phyloP scores from a whole-genome alignment of 2,329 filamentous ascomycete genomes.

The Huntiella abstrusa region DNA sequence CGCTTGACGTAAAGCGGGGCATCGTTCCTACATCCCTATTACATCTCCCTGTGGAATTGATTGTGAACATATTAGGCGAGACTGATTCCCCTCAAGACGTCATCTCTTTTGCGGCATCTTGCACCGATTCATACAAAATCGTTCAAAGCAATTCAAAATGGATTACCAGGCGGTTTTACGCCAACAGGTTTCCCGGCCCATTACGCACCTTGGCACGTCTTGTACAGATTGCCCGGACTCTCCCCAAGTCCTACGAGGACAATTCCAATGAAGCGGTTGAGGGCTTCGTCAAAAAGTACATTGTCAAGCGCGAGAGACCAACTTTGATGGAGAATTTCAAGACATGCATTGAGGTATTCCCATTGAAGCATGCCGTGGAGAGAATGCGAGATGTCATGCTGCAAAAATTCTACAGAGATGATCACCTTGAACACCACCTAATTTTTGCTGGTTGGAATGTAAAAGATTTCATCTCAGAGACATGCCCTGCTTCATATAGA shows the following conservation, averaged over 20 bases:
- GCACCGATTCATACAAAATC: background rate
- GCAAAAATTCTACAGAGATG: background rate
- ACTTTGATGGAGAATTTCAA: background rate
- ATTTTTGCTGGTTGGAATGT: slow-evolving; percentile 3
- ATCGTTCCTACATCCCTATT: background rate
- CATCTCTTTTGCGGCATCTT: background rate
- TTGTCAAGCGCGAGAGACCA: background rate
- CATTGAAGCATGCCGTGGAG: background rate
- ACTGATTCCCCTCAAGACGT: background rate
- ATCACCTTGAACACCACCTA: background rate
- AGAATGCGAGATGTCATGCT: background rate
- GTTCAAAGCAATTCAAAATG: background rate
- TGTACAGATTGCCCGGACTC: background rate
- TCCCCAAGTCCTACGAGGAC: background rate
- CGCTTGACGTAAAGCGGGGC: background rate
- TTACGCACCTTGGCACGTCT: background rate
- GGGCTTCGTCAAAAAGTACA: background rate
- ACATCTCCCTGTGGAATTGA: slow-evolving; percentile 4
- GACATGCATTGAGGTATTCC: background rate
- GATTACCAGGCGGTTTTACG: background rate
- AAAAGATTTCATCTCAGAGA: slow-evolving; percentile 1
- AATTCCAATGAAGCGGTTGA: background rate
- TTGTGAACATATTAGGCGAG: background rate
- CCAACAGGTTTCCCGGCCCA: too few species aligned
- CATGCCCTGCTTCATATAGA: background rate